Percentiles rank a stretch among this genome's conserved stretches.
These are phyloP conservation scores for Backusella australiensis DNA, from an alignment of 192 early-diverging fungal species.

Conservation along the genomic window DNA sequence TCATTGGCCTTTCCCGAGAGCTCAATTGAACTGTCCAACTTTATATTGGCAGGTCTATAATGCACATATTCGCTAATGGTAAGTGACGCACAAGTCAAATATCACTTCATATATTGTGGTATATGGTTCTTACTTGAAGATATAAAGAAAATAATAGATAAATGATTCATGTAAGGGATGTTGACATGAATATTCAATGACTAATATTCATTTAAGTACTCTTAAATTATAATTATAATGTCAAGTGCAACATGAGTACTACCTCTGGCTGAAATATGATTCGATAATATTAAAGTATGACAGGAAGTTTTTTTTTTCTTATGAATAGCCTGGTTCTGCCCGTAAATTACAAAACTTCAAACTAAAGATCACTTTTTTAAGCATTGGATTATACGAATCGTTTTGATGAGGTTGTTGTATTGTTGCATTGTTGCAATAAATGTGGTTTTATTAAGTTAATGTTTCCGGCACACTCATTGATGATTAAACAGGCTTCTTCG, in stretches of 20 bases:
- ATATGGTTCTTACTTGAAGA: background rate
- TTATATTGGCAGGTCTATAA: background rate
- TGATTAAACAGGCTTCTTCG: background rate
- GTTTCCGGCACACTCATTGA: background rate
- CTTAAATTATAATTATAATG: conserved; percentile 1
- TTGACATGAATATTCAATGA: background rate
- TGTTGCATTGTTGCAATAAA: background rate
- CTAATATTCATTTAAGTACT: conserved; percentile 8
- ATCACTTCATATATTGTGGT: background rate
- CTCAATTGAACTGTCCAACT: conserved; percentile 2
- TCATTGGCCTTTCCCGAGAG: background rate
- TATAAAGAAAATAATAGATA: background rate
- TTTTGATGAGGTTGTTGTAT: background rate
- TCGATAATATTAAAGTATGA: background rate
- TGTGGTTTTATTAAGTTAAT: background rate
- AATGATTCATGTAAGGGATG: background rate
- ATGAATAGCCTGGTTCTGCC: background rate
- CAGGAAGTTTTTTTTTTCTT: background rate
- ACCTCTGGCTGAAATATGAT: background rate
- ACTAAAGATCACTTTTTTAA: background rate
- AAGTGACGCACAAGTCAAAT: background rate
- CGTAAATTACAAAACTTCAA: background rate
- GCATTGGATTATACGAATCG: background rate
- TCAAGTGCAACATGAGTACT: background rate
- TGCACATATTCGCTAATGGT: background rate